phyloP scores from a whole-genome alignment of 495 filamentous ascomycete species.

The Annulohypoxylon stygium region DNA sequence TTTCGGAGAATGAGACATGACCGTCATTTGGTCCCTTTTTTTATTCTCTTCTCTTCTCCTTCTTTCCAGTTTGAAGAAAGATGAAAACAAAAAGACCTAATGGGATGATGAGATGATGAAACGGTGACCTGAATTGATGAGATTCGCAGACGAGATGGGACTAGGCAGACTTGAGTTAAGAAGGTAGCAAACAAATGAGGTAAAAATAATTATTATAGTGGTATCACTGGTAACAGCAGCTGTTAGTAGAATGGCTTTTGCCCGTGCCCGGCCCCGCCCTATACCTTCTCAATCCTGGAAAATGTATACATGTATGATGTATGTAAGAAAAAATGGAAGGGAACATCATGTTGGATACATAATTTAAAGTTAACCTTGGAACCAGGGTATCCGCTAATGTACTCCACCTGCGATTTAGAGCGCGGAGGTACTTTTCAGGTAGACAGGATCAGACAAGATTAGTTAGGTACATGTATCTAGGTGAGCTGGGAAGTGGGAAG shows the following conservation, averaged over 20 bases:
- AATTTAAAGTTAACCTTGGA: slow-evolving; percentile 20
- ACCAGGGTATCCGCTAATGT: slow-evolving; percentile 2
- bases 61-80: slow-evolving; percentile 19
- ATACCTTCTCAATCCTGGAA: slow-evolving; percentile 8
- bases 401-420: slow-evolving; percentile 14
- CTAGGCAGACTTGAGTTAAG: slow-evolving; percentile 12
- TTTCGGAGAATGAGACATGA: slow-evolving; percentile 41
- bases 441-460: neutral
- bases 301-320: slow-evolving; percentile 11
- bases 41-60: slow-evolving; percentile 1
- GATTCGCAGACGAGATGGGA: slow-evolving; percentile 8
- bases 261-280: slow-evolving; percentile 33
- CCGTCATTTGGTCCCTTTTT: slow-evolving; percentile 18
- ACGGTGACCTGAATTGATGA: neutral
- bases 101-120: neutral
- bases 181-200: slow-evolving; percentile 34
- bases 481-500: slow-evolving; percentile 25
- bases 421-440: slow-evolving; percentile 18
- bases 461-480: slow-evolving; percentile 23
- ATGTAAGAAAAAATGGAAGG: slow-evolving; percentile 10
- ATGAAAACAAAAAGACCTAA: neutral
- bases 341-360: neutral
- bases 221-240: neutral
- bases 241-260: slow-evolving; percentile 10
- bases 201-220: slow-evolving; percentile 12